A percentile compares a stretch with the other conserved stretches of the same genome.
phyloP scores from a whole-genome alignment of 768 basidiomycete genomes.

The Russula sp. region DNA sequence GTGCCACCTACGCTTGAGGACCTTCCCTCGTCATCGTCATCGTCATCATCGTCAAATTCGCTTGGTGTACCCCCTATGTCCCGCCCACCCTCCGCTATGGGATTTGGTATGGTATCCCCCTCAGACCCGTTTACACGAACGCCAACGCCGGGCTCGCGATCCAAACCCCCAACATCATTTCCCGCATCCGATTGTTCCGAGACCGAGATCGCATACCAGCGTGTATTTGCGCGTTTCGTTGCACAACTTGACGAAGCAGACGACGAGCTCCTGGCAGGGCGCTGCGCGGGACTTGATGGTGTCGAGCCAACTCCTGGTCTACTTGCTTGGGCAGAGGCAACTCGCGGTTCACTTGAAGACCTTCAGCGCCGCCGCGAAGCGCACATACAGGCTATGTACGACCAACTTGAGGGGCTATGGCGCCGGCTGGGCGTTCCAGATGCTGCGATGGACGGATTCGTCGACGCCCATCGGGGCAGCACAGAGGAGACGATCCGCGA shows the following conservation, averaged over 20 bases:
- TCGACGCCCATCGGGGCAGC: slow-evolving; percentile 78
- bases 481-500: slow-evolving; percentile 69
- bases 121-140: slow-evolving; percentile 27
- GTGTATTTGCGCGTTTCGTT: slow-evolving; percentile 21
- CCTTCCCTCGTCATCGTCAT: slow-evolving; percentile 30
- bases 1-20: slow-evolving; percentile 52
- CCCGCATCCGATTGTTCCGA: slow-evolving; percentile 19
- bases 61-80: slow-evolving; percentile 28
- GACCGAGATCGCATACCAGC: slow-evolving; percentile 15
- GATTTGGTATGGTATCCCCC: slow-evolving; percentile 23
- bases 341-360: slow-evolving; percentile 57
- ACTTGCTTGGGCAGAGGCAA: slow-evolving; percentile 60
- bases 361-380: slow-evolving; percentile 69
- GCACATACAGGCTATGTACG: slow-evolving; percentile 90
- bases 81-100: slow-evolving; percentile 32
- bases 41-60: slow-evolving; percentile 31
- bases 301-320: slow-evolving; percentile 75
- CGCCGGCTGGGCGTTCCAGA: slow-evolving; percentile 75
- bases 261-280: slow-evolving; percentile 28
- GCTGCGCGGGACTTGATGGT: slow-evolving; percentile 51
- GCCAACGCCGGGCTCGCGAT: slow-evolving; percentile 35
- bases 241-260: slow-evolving; percentile 21
- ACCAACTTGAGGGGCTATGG: slow-evolving; percentile 91
- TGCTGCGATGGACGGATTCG: slow-evolving; percentile 83
- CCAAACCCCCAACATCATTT: slow-evolving; percentile 25